Conservation (phyloP, 2,329 filamentous ascomycete genomes). For the Ophiocordyceps camponoti-leonardi region DNA sequence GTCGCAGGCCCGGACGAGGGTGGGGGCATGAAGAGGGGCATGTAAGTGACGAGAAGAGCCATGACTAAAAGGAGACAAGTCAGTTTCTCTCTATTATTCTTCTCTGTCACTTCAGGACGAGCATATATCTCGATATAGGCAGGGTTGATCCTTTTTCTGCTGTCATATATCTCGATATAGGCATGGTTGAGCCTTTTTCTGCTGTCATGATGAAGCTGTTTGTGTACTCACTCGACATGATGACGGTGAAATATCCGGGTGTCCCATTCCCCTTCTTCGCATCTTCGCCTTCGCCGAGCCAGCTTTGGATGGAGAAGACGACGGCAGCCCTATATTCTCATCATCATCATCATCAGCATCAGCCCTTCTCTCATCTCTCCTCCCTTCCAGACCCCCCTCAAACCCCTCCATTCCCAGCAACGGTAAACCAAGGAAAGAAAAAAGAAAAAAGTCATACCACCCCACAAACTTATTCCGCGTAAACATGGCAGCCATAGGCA, state of each 20-base stretch:
- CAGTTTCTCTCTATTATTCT: neutral
- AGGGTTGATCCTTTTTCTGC: too few relatives aligned
- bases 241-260: slow-evolving; percentile 53
- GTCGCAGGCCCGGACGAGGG: slow-evolving; percentile 7
- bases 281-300: slow-evolving; percentile 59
- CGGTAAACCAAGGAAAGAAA: too few relatives aligned
- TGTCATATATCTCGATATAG: too few relatives aligned
- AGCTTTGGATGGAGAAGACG: slow-evolving; percentile 57
- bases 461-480: slow-evolving; percentile 70
- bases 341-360: too few relatives aligned
- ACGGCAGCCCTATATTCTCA: slow-evolving; percentile 44
- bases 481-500: slow-evolving; percentile 95
- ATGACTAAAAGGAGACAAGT: slow-evolving; percentile 26
- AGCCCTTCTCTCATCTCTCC: too few relatives aligned
- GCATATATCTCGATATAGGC: too few relatives aligned
- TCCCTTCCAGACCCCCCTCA: neutral
- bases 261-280: slow-evolving; percentile 46
- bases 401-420: neutral
- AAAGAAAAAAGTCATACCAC: slow-evolving; percentile 26
- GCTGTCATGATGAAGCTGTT: too few relatives aligned
- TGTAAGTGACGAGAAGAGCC: slow-evolving; percentile 36
- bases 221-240: slow-evolving; percentile 53
- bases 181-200: too few relatives aligned
- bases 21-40: slow-evolving; percentile 32
- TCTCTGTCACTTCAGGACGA: too few relatives aligned